Evolutionary conservation across 768 basidiomycete genomes (phyloP).

Genomic region (Cystofilobasidium bisporidii): DNA sequence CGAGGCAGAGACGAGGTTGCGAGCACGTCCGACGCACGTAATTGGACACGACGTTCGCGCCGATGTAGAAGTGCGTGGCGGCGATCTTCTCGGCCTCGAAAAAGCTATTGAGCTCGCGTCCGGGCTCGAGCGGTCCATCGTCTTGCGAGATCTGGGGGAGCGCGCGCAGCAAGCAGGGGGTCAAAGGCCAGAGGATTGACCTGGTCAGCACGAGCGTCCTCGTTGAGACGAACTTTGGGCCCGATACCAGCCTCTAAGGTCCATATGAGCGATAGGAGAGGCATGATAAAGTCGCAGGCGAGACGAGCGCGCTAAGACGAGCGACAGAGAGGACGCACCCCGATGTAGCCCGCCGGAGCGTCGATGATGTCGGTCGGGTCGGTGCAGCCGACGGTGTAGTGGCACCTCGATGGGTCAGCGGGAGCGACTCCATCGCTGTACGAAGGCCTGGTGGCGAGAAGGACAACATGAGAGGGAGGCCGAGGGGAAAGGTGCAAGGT

Average conservation of each 20-base stretch:
- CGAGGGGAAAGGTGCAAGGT: background rate
- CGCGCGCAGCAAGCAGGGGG: too few species aligned
- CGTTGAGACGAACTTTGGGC: too few species aligned
- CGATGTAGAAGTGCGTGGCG: constrained; percentile 49
- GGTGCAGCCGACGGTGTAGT: constrained; percentile 7
- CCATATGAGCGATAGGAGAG: too few species aligned
- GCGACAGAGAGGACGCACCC: constrained; percentile 30
- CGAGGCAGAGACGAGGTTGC: too few species aligned
- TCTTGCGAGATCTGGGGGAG: constrained; percentile 53
- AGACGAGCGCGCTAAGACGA: too few species aligned
- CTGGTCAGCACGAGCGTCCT: too few species aligned
- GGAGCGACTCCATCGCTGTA: background rate
- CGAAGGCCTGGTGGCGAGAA: background rate
- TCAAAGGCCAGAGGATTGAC: background rate
- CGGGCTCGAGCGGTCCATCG: constrained; percentile 58
- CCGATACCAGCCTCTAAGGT: too few species aligned
- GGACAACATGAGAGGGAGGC: too few species aligned
- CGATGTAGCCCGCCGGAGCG: constrained; percentile 60
- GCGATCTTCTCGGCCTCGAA: constrained; percentile 57
- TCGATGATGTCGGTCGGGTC: constrained; percentile 53
- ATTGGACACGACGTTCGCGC: constrained; percentile 59
- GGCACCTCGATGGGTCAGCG: background rate
- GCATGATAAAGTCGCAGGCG: too few species aligned
- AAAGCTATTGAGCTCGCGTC: constrained; percentile 53
- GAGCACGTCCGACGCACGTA: background rate